These are phyloP conservation scores for Pelargonium citronellum DNA, from an alignment of 441 rosid species.

Conservation along the genomic window DNA sequence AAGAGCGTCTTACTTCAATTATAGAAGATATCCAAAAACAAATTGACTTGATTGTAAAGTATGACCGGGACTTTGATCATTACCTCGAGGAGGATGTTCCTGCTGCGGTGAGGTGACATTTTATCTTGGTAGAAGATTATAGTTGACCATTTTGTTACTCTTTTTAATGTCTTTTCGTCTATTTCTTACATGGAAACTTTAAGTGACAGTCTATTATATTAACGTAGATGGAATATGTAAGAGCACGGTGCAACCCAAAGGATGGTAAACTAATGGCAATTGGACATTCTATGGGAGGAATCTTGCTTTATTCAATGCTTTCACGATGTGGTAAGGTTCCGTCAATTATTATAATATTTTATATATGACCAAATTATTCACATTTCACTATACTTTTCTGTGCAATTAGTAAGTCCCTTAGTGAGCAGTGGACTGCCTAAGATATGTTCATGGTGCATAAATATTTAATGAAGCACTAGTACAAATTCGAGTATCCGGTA, in stretches of 20 bases:
- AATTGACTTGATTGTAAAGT: conserved; percentile 74
- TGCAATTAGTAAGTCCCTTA: too few relatives aligned
- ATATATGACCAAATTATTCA: too few relatives aligned
- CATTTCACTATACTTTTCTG: too few relatives aligned
- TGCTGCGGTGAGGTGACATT: conserved; percentile 89
- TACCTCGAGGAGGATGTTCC: conserved; percentile 95
- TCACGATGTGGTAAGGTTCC: conserved; percentile 57
- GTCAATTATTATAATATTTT: background rate
- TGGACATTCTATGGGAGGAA: conserved; percentile 98
- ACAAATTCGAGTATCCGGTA: too few relatives aligned
- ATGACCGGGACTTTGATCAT: conserved; percentile 95
- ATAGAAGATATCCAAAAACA: conserved; percentile 90
- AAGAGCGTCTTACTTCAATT: conserved; percentile 72
- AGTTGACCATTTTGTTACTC: background rate
- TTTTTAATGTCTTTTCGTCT: too few relatives aligned
- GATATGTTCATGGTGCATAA: too few relatives aligned
- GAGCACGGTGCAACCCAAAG: conserved; percentile 46
- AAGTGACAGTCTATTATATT: conserved; percentile 12
- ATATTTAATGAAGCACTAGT: too few relatives aligned
- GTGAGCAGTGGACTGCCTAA: too few relatives aligned
- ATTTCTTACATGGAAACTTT: background rate
- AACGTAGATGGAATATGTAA: conserved; percentile 78
- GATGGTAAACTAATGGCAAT: conserved; percentile 72
- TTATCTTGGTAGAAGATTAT: conserved; percentile 28
- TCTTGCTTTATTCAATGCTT: conserved; percentile 79